phyloP scores from a whole-genome alignment of 495 filamentous ascomycete species.

The Neurospora africana region DNA sequence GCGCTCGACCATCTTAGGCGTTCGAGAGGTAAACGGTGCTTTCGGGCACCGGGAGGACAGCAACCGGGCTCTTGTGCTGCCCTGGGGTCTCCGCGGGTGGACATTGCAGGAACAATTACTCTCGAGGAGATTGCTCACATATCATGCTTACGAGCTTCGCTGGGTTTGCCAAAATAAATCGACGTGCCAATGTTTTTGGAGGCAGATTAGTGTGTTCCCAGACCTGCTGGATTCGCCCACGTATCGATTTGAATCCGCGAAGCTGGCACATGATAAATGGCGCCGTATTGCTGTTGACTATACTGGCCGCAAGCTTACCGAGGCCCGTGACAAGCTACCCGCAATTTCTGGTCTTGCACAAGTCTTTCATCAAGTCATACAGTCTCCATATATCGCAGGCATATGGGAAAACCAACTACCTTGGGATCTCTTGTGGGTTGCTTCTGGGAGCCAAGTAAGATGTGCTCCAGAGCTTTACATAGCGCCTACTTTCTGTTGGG shows the following conservation, averaged over 20 bases:
- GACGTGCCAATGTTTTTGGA: constrained; percentile 2
- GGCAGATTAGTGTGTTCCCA: no score
- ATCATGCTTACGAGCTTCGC: neutral
- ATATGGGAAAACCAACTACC: constrained; percentile 11
- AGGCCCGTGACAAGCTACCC: constrained; percentile 18
- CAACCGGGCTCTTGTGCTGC: neutral
- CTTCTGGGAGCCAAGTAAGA: neutral
- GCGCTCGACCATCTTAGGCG: neutral
- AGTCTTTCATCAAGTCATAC: constrained; percentile 6
- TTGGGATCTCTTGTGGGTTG: neutral
- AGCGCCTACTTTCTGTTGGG: neutral
- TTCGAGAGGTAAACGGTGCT: neutral
- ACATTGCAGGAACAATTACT: constrained; percentile 3
- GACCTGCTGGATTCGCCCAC: neutral
- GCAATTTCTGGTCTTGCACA: constrained; percentile 23
- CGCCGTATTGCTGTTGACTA: constrained; percentile 4
- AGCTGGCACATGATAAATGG: neutral
- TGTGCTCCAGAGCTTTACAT: neutral
- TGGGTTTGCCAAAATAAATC: neutral
- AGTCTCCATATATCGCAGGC: constrained; percentile 23
- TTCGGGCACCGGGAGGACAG: neutral
- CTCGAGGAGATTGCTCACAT: constrained; percentile 1
- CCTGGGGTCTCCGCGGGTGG: constrained; percentile 1
- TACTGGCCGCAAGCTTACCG: constrained; percentile 12
- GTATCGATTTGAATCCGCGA: neutral